A percentile compares a stretch with the other conserved stretches of the same genome.
phyloP scores from a whole-genome alignment of 208 protist species.

The Acanthamoeba rhysodes region DNA sequence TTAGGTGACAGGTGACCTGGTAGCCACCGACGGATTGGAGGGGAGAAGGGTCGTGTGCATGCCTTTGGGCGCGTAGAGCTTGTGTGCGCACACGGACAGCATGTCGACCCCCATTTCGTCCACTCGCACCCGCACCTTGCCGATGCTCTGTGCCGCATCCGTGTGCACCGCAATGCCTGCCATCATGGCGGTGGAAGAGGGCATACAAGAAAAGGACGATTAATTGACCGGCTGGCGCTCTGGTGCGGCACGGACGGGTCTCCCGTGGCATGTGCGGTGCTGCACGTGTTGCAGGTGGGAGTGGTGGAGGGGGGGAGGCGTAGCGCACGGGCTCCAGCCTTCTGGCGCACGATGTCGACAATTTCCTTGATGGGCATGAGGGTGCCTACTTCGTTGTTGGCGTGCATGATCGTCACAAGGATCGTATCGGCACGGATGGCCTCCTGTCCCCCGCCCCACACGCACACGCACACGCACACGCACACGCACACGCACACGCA shows the following conservation, averaged over 20 bases:
- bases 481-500: too few species aligned
- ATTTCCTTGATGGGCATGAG: conserved; percentile 95
- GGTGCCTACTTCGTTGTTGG: conserved; percentile 97
- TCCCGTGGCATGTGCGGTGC: too few species aligned
- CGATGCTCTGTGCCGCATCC: conserved; percentile 89
- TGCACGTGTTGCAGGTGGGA: too few species aligned
- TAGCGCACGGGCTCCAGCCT: background rate
- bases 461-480: too few species aligned
- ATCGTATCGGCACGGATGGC: conserved; percentile 84
- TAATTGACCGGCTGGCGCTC: too few species aligned
- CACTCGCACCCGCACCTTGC: conserved; percentile 87
- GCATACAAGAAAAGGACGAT: too few species aligned
- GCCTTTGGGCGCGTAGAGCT: conserved; percentile 80
- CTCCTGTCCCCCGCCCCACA: background rate
- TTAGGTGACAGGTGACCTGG: too few species aligned
- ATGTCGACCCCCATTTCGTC: conserved; percentile 83
- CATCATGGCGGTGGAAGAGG: too few species aligned
- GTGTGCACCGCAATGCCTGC: conserved; percentile 93
- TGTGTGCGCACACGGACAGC: conserved; percentile 88
- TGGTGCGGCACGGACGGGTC: too few species aligned
- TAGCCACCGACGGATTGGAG: too few species aligned
- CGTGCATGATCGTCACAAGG: conserved; percentile 96
- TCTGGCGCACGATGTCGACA: conserved; percentile 8
- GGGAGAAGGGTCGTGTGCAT: too few species aligned
- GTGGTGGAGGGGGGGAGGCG: too few species aligned